Evolutionary conservation across 306 rosid genomes (phyloP).

Genomic region (Benincasa hispida): DNA sequence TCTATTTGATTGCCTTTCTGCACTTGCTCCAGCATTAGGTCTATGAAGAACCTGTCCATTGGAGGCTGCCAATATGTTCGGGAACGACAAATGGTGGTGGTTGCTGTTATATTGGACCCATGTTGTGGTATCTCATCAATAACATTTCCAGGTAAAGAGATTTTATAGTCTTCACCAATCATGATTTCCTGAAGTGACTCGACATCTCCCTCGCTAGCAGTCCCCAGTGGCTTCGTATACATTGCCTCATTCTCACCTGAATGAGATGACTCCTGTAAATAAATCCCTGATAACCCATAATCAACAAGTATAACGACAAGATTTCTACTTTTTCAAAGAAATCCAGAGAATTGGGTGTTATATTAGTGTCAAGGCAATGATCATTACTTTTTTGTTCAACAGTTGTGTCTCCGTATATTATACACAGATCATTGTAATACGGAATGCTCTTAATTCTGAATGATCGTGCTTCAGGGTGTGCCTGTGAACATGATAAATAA

Average conservation of each 20-base stretch:
- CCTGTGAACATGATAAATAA: slow-evolving; percentile 23
- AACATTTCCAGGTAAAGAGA: slow-evolving; percentile 22
- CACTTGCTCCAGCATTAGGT: slow-evolving; percentile 55
- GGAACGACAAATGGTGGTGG: slow-evolving; percentile 22
- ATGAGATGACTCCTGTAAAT: slow-evolving; percentile 22
- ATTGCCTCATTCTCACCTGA: slow-evolving; percentile 23
- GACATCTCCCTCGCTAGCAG: slow-evolving; percentile 17
- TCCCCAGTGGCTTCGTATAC: slow-evolving; percentile 12
- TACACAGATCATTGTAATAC: slow-evolving; percentile 34
- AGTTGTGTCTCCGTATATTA: slow-evolving; percentile 32
- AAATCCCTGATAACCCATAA: slow-evolving; percentile 26
- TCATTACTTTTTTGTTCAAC: slow-evolving; percentile 30
- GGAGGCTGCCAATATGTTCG: slow-evolving; percentile 72
- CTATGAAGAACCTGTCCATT: slow-evolving; percentile 58
- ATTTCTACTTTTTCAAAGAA: background rate
- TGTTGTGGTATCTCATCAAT: slow-evolving; percentile 17
- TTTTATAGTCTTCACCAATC: slow-evolving; percentile 36
- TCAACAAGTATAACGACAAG: slow-evolving; percentile 7
- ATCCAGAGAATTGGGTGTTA: background rate
- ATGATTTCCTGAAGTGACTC: slow-evolving; percentile 28
- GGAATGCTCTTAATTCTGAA: slow-evolving; percentile 57
- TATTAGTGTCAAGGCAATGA: background rate
- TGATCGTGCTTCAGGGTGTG: slow-evolving; percentile 39
- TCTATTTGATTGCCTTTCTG: slow-evolving; percentile 42
- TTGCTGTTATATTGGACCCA: slow-evolving; percentile 11